These are phyloP conservation scores for Alternaria solani DNA, from an alignment of 2,329 filamentous ascomycete species.

Conservation along the genomic window DNA sequence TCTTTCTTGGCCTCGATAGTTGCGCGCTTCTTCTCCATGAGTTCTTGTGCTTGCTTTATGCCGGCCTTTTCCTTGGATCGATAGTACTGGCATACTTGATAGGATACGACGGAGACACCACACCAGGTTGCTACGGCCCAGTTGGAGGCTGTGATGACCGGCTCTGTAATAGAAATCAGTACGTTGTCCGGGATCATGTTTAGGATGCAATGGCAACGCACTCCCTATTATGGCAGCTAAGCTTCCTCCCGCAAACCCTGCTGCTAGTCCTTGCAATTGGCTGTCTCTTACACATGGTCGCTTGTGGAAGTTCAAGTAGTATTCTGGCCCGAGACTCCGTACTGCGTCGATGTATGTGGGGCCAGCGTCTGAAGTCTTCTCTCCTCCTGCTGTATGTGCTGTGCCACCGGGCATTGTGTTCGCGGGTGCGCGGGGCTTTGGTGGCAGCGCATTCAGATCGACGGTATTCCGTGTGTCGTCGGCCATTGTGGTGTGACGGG, in stretches of 20 bases:
- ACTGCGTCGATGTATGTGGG: slow-evolving; percentile 67
- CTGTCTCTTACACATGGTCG: slow-evolving; percentile 85
- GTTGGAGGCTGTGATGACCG: slow-evolving; percentile 74
- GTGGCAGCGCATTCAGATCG: slow-evolving; percentile 26
- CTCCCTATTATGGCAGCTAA: slow-evolving; percentile 78
- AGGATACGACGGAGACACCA: slow-evolving; percentile 72
- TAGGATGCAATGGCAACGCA: slow-evolving; percentile 52
- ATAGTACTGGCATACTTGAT: slow-evolving; percentile 83
- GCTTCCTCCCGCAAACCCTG: slow-evolving; percentile 78
- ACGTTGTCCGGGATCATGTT: not conserved
- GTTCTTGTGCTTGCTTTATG: slow-evolving; percentile 85
- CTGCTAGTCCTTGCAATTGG: slow-evolving; percentile 81
- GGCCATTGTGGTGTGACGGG: slow-evolving; percentile 51
- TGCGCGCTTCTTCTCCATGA: slow-evolving; percentile 75
- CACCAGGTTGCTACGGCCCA: slow-evolving; percentile 85
- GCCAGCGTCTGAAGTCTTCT: slow-evolving; percentile 32
- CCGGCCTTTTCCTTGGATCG: slow-evolving; percentile 78
- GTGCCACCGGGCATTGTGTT: slow-evolving; percentile 62
- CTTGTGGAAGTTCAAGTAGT: slow-evolving; percentile 77
- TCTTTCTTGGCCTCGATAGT: slow-evolving; percentile 56
- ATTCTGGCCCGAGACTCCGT: slow-evolving; percentile 70
- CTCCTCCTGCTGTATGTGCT: slow-evolving; percentile 68
- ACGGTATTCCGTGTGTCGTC: slow-evolving; percentile 54
- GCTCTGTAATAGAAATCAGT: slow-evolving; percentile 54
- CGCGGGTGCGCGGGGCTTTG: slow-evolving; percentile 39